These are phyloP conservation scores for Cystobasidium ongulense DNA, from an alignment of 768 basidiomycete species.

Conservation along the genomic window DNA sequence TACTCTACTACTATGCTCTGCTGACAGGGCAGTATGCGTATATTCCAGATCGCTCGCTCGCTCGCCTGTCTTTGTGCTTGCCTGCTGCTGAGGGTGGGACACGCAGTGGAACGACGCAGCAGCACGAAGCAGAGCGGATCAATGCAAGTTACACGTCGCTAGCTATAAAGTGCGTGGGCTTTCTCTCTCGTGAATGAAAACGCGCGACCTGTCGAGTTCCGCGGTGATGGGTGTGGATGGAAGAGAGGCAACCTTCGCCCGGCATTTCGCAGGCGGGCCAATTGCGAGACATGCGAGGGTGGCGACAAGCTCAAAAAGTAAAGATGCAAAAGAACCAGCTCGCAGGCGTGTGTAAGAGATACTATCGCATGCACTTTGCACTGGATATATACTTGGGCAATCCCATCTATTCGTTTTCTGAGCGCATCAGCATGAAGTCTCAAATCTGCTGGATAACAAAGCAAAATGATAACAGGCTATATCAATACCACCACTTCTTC, in stretches of 20 bases:
- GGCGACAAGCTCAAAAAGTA: background rate
- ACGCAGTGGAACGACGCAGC: background rate
- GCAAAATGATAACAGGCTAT: background rate
- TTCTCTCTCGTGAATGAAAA: background rate
- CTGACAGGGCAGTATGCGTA: background rate
- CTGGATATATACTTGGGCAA: background rate
- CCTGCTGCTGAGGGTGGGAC: background rate
- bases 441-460: background rate
- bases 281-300: background rate
- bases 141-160: background rate
- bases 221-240: background rate
- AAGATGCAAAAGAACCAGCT: no score
- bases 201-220: background rate
- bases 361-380: background rate
- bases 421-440: no score
- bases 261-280: background rate
- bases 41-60: background rate
- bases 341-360: background rate
- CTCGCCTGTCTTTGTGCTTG: background rate
- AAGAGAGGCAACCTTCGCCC: background rate
- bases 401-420: background rate
- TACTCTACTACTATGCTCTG: background rate
- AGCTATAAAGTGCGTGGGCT: background rate
- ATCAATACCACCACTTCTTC: background rate
- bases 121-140: background rate